Conservation (phyloP, 257 asterid genomes). For the Eustoma russellianum region DNA sequence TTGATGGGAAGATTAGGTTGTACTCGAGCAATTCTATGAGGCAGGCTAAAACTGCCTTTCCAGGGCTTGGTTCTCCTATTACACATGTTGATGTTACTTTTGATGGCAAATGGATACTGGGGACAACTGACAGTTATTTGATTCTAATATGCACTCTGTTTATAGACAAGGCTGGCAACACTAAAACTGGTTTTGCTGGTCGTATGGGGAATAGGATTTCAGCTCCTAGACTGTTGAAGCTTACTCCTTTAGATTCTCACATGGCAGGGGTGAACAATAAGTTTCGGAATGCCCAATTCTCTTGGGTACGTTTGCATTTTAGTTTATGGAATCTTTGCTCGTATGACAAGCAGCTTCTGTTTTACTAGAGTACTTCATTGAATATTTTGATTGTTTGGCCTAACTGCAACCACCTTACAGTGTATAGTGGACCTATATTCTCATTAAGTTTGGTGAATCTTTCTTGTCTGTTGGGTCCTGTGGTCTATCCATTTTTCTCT, state of each 20-base stretch:
- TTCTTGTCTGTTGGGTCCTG: too few relatives aligned
- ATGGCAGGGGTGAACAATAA: conserved; percentile 73
- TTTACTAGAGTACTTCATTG: too few relatives aligned
- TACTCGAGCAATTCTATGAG: conserved; percentile 85
- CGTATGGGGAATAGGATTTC: conserved; percentile 82
- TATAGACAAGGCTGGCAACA: conserved; percentile 74
- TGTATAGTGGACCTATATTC: background rate
- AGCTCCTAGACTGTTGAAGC: conserved; percentile 85
- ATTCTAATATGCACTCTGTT: conserved; percentile 70
- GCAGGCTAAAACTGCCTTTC: conserved; percentile 95
- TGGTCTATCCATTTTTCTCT: too few relatives aligned
- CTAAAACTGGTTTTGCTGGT: conserved; percentile 82
- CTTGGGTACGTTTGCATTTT: conserved; percentile 70
- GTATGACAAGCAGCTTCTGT: too few relatives aligned
- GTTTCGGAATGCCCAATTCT: conserved; percentile 87
- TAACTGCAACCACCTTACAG: too few relatives aligned
- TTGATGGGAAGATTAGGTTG: conserved; percentile 94
- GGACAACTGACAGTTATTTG: conserved; percentile 85
- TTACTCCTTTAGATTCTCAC: conserved; percentile 74
- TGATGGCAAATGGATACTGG: conserved; percentile 96
- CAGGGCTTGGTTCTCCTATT: conserved; percentile 90
- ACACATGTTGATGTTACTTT: conserved; percentile 94
- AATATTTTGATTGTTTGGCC: too few relatives aligned
- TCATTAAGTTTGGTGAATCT: background rate
- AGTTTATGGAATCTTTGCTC: background rate